These are phyloP conservation scores for Pyrus hybrid DNA, from an alignment of 331 rosid genomes.

Conservation along the genomic window DNA sequence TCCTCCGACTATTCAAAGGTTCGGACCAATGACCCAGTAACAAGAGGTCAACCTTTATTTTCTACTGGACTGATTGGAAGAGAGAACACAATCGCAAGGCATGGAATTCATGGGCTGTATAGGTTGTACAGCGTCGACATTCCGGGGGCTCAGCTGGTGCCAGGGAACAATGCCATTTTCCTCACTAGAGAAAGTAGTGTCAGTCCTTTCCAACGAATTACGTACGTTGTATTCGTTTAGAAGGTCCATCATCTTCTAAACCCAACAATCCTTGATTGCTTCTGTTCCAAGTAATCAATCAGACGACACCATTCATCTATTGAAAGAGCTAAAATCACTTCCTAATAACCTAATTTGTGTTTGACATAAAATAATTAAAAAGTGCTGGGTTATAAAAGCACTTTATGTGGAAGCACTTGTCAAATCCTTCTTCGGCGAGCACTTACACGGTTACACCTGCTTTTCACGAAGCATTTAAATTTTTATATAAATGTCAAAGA, in stretches of 20 bases:
- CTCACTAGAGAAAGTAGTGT: conserved; percentile 28
- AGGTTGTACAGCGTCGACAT: conserved; percentile 25
- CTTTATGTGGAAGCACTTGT: no score
- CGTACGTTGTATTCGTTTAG: conserved; percentile 39
- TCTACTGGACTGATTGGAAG: conserved; percentile 40
- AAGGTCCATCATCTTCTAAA: not conserved
- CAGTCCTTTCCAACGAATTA: conserved; percentile 43
- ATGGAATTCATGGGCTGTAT: conserved; percentile 49
- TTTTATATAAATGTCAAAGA: no score
- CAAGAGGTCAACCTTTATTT: conserved; percentile 15
- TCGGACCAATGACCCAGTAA: conserved; percentile 15
- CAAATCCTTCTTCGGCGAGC: no score
- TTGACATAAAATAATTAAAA: not conserved
- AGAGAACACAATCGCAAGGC: conserved; percentile 50
- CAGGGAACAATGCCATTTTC: conserved; percentile 39
- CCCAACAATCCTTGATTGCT: not conserved
- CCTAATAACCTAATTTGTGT: no score
- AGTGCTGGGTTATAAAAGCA: no score
- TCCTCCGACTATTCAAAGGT: conserved; percentile 11
- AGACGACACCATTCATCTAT: not conserved
- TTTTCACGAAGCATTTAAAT: no score
- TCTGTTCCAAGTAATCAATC: not conserved
- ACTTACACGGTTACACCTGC: no score
- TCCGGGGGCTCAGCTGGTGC: conserved; percentile 22
- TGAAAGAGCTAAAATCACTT: not conserved